These are phyloP conservation scores for Ambrosia trifida DNA, from an alignment of 129 eudicot genomes.

Conservation along the genomic window DNA sequence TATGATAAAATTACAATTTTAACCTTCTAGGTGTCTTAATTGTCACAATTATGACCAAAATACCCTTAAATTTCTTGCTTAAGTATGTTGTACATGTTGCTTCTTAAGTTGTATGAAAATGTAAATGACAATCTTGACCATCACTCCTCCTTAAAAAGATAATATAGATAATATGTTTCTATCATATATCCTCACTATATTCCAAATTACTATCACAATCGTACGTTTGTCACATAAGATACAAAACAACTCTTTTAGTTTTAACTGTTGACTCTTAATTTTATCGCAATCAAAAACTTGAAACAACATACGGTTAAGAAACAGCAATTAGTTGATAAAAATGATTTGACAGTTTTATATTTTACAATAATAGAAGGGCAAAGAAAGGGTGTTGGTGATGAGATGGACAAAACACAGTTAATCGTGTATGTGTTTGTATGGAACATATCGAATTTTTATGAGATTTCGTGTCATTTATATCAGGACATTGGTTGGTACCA, in stretches of 20 bases:
- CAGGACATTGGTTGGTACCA: conserved; percentile 33
- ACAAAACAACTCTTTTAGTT: not conserved
- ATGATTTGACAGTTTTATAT: not conserved
- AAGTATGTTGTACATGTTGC: no score
- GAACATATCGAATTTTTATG: conserved; percentile 29
- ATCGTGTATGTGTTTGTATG: conserved; percentile 22
- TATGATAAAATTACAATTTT: no score
- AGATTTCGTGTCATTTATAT: conserved; percentile 25
- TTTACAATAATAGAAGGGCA: conserved; percentile 11
- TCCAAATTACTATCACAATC: not conserved
- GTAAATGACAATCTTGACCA: no score
- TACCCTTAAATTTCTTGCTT: no score
- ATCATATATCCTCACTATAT: no score
- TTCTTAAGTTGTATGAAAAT: no score
- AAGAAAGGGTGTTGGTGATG: conserved; percentile 13
- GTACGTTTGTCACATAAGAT: not conserved
- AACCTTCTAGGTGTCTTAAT: no score
- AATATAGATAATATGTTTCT: no score
- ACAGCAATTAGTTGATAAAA: conserved; percentile 10
- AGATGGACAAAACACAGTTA: conserved; percentile 28
- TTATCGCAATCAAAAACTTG: not conserved
- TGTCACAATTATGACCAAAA: no score
- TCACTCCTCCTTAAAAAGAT: no score
- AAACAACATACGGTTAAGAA: not conserved
- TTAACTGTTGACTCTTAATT: not conserved